Evolutionary conservation across 2,329 filamentous ascomycete species (phyloP).

Genomic region (Lasiodiplodia sp.): DNA sequence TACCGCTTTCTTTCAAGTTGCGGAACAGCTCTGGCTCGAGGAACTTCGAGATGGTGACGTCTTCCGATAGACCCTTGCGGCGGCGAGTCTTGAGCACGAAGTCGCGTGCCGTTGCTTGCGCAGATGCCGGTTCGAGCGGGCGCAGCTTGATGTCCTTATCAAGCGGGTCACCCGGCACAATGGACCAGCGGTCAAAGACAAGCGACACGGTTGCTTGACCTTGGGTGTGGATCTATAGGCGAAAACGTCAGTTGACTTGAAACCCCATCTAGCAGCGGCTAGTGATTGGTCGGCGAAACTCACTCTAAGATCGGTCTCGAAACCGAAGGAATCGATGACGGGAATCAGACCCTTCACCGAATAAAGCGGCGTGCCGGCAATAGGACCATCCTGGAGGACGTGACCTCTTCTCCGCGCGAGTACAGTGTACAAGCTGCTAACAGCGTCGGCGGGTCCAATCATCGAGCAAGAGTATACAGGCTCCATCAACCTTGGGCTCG

Average conservation of each 20-base stretch:
- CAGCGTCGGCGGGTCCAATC: slow-evolving; percentile 88
- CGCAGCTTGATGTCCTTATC: slow-evolving; percentile 84
- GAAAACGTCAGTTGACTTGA: slow-evolving; percentile 10
- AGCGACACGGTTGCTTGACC: slow-evolving; percentile 89
- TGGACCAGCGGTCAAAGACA: slow-evolving; percentile 94
- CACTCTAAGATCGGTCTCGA: slow-evolving; percentile 88
- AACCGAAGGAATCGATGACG: slow-evolving; percentile 96
- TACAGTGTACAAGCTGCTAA: slow-evolving; percentile 89
- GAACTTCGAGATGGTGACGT: slow-evolving; percentile 95
- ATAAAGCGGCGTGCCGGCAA: slow-evolving; percentile 93
- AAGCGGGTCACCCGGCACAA: slow-evolving; percentile 93
- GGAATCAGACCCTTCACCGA: slow-evolving; percentile 89
- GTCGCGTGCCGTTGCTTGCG: slow-evolving; percentile 89
- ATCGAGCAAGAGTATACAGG: slow-evolving; percentile 92
- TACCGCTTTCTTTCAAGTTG: slow-evolving; percentile 85
- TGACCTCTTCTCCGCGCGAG: slow-evolving; percentile 88
- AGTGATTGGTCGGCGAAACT: slow-evolving; percentile 28
- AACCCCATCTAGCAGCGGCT: not conserved
- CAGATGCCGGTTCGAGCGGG: slow-evolving; percentile 85
- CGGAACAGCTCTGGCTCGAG: slow-evolving; percentile 93
- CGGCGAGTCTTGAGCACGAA: slow-evolving; percentile 96
- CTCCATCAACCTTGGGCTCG: slow-evolving; percentile 94
- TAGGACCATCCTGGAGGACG: slow-evolving; percentile 90
- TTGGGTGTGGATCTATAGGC: slow-evolving; percentile 79
- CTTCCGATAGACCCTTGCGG: slow-evolving; percentile 92